Evolutionary conservation across 2,329 filamentous ascomycete species (phyloP), one percentile per base, ranked within the genome.

Genomic region (Cladosporium sp.): DNA sequence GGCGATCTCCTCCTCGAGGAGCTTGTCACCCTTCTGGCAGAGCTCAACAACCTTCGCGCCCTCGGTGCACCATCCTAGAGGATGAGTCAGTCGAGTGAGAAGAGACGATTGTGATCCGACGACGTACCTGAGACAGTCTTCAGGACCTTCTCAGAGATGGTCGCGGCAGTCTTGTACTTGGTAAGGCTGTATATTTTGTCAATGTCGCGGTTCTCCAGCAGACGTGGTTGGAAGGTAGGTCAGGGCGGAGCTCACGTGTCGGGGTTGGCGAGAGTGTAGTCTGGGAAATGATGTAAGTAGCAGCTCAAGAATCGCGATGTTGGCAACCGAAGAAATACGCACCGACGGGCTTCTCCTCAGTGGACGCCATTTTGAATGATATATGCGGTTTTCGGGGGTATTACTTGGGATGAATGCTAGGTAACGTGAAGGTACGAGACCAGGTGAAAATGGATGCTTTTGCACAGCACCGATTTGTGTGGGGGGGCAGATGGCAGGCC

Each of bases 111-210:
- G 7, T 51, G 42, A 18, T 18, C 47, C 18, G 52, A 42, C 51
- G 64, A 60, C 68, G 59, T 68, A 83, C 80, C 79, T 70, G 74
- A 70, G 59, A 99, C 92, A 62, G 86, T 86, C 64, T 90, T 89
- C 61, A 99, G 83, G 62, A 95, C 92, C 78, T 92, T 96, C 72
- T 96, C 89, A 45, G 92, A 93, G 74, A 99, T 97, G 70, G 88
- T 80, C 57, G 88, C 92, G 52, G 93, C 93, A 60, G 88, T 91
- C 85, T 96, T 97, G 82, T 97, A 97, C 81, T 97, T 99, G 75
- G 93, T 97, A 64, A 99, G 82, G 65, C 90, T 96, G 71, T 95
- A 88, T 56, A 88, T 95, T 93, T 73, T 13, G 84, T 88, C 72
- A 96, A 83, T 61, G 88, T 82, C 77, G 95, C 91, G 71, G 95